phyloP scores from a whole-genome alignment of 2,329 filamentous ascomycete species.

The Trichoderma lentiforme region DNA sequence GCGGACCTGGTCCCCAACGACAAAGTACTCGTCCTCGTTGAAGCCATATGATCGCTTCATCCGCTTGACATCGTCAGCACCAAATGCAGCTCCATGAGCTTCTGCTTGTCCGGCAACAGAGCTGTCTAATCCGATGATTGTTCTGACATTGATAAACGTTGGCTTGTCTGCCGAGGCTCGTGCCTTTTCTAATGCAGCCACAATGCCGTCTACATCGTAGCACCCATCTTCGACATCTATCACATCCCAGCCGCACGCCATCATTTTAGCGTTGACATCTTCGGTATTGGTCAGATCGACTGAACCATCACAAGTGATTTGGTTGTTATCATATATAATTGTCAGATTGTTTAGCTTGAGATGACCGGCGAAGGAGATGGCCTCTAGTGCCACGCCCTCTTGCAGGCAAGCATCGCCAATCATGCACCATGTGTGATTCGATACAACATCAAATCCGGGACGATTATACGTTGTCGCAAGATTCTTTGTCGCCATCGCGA shows the following conservation, averaged over 20 bases:
- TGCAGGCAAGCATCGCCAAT: constrained; percentile 57
- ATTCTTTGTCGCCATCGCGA: constrained; percentile 57
- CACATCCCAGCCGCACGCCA: constrained; percentile 54
- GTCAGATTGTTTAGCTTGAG: constrained; percentile 54
- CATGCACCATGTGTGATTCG: constrained; percentile 55
- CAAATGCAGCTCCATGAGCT: constrained; percentile 58
- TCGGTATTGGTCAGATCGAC: constrained; percentile 53
- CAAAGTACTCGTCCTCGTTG: constrained; percentile 25
- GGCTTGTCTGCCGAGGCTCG: constrained; percentile 46
- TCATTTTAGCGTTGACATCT: constrained; percentile 57
- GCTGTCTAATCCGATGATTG: constrained; percentile 54
- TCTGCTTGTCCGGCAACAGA: constrained; percentile 48
- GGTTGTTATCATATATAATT: constrained; percentile 60
- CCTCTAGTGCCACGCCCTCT: constrained; percentile 56
- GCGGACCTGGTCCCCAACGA: background rate
- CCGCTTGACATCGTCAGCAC: constrained; percentile 47
- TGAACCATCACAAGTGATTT: constrained; percentile 56
- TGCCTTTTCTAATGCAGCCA: constrained; percentile 45
- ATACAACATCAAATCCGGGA: constrained; percentile 45
- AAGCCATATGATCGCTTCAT: constrained; percentile 35
- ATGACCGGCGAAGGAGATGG: constrained; percentile 55
- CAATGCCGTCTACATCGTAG: constrained; percentile 43
- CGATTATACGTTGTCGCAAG: constrained; percentile 52
- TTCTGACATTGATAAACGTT: constrained; percentile 56
- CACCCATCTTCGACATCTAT: constrained; percentile 52